Evolutionary conservation across 164 flowering plant genomes (phyloP), one percentile per base, ranked within the genome.

Genomic region (Echeveria elegans): DNA sequence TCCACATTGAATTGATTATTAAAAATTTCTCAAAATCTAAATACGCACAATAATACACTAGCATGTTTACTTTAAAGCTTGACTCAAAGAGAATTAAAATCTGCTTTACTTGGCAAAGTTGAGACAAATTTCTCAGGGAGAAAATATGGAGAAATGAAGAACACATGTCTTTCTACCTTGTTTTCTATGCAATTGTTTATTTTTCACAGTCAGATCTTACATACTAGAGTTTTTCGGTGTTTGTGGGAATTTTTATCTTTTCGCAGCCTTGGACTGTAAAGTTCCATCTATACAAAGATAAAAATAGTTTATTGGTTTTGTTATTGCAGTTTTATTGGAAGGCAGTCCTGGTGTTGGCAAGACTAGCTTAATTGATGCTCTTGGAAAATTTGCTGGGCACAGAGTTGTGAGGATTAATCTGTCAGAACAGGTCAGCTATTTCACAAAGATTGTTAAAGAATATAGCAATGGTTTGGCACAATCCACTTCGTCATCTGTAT

Each of bases 311-410:
- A 30, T 18, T 31, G n/a, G 37, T 14, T 21, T 14, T 77, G 26
- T 41, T 65, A 64, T 74, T 68, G 24, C 78, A 92, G 97, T 95
- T 48, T 71, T 95, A 63, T 69, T 95, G 81, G 98, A 95, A 81
- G 99, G 99, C 48, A 95, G 99, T 69, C 97, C 99, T 18, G 99
- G 99, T 38, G 99, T 95, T 73, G 99, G 99, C 41, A 95, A 95
- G 78, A 95, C 99, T 32, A 95, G 99, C 77, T 77, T 95, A 64
- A 72, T 95, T 71, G 78, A 80, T 67, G 94, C 97, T 30, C 71
- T 95, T 65, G 97, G 92, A n/a, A 80, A 84, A 52, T 85, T 73
- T 81, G 90, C 97, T 59, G 99, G 97, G 66, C 96, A 95, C 65
- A 80, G 70, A 29, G 97, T 92, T 72, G 97, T 95, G 14, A 81